Percentiles rank a stretch among this genome's conserved stretches.
Evolutionary conservation across 352 stramenopile genomes (phyloP).

Genomic region (Globisporangium nodosum): DNA sequence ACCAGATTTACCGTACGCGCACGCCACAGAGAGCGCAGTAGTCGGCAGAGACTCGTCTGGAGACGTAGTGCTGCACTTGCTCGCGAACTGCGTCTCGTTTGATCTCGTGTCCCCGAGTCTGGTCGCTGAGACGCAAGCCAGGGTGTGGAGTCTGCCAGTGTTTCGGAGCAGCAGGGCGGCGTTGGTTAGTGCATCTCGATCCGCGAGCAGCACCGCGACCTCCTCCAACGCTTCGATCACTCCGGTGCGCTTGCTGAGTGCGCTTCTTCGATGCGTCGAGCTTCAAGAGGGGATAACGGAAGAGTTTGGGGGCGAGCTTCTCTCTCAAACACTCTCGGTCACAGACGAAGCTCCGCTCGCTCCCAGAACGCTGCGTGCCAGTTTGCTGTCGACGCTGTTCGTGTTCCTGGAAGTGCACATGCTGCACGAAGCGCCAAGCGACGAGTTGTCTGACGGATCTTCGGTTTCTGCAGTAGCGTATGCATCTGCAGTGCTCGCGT

Average conservation of each 20-base stretch:
- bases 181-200: slow-evolving; percentile 5
- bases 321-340: neutral
- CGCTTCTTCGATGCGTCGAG: slow-evolving; percentile 15
- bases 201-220: slow-evolving; percentile 1
- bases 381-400: slow-evolving; percentile 10
- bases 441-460: slow-evolving; percentile 3
- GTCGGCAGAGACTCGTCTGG: slow-evolving; percentile 37
- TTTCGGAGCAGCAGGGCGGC: slow-evolving; percentile 17
- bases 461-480: slow-evolving; percentile 31
- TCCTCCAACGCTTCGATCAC: slow-evolving; percentile 9
- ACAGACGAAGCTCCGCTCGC: neutral
- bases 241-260: slow-evolving; percentile 12
- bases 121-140: slow-evolving; percentile 23
- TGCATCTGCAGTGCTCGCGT: slow-evolving; percentile 28
- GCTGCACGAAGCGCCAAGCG: slow-evolving; percentile 2
- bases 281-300: slow-evolving; percentile 5
- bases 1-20: slow-evolving; percentile 43
- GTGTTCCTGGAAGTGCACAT: slow-evolving; percentile 8
- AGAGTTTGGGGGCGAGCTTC: neutral
- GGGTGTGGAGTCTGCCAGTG: slow-evolving; percentile 42
- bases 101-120: slow-evolving; percentile 26
- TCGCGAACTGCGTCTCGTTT: slow-evolving; percentile 43
- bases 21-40: slow-evolving; percentile 36
- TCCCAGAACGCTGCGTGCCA: slow-evolving; percentile 5
- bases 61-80: slow-evolving; percentile 41